A percentile compares a stretch with the other conserved stretches of the same genome.
phyloP scores from a whole-genome alignment of 345 rosid genomes.

The Arabidopsis thaliana region TAIR10.1 NC_003076.8:6987501-6988000 shows the following conservation, averaged over 20 bases:
- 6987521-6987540: conserved; percentile 89
- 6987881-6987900: conserved; percentile 88
- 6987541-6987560: conserved; percentile 16
- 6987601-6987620: neutral
- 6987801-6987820: conserved; percentile 3
- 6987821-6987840: neutral
- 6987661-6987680: neutral
- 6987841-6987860: neutral
- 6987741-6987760: conserved; percentile 1
- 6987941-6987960: conserved; percentile 77
- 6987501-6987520: conserved; percentile 98
- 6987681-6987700: neutral
- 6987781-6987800: neutral
- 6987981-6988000: conserved; percentile 1
- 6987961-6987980: conserved; percentile 47
- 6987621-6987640: neutral
- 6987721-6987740: conserved; percentile 1
- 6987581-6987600: too few species aligned
- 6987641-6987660: neutral
- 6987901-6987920: conserved; percentile 95
- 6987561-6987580: neutral
- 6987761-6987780: neutral
- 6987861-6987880: conserved; percentile 12
- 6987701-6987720: neutral
- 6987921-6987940: conserved; percentile 80